Conservation (phyloP, 108 stramenopile genomes). For the Stephanodiscus minutulus region DNA sequence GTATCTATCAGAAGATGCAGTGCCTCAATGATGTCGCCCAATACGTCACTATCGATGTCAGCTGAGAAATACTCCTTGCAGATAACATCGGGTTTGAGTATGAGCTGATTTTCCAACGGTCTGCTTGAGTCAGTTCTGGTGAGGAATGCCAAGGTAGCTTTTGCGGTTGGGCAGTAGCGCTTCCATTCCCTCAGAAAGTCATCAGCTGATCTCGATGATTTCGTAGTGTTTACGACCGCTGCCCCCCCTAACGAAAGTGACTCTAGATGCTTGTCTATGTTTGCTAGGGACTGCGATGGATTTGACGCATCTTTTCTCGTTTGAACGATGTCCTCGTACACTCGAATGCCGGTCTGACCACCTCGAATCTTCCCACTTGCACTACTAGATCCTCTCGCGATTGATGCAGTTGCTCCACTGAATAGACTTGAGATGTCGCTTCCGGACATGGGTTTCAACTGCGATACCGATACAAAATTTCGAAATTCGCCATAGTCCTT, state of each 20-base stretch:
- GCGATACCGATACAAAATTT: conserved; percentile 45
- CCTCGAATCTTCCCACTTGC: conserved; percentile 1
- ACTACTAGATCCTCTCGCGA: conserved; percentile 4
- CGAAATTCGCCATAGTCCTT: conserved; percentile 42
- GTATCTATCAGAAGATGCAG: conserved; percentile 26
- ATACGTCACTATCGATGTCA: conserved; percentile 36
- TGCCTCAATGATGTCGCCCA: conserved; percentile 31
- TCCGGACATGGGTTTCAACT: conserved; percentile 38
- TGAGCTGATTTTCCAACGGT: conserved; percentile 2
- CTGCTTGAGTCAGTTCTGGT: conserved; percentile 12
- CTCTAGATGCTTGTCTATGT: conserved; percentile 3
- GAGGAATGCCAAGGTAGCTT: conserved; percentile 22
- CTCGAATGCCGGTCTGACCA: conserved; percentile 15
- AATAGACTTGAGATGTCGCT: conserved; percentile 43
- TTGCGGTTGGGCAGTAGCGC: conserved; percentile 23
- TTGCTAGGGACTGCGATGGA: not conserved
- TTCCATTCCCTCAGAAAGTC: conserved; percentile 35
- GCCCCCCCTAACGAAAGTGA: not conserved
- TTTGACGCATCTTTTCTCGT: conserved; percentile 12
- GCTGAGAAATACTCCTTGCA: conserved; percentile 38
- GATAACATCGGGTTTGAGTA: conserved; percentile 11
- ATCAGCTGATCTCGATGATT: conserved; percentile 33
- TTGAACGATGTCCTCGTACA: conserved; percentile 18
- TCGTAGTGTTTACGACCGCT: not conserved
- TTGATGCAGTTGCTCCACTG: conserved; percentile 22